phyloP scores from a whole-genome alignment of 345 rosid genomes.

The Salix suchowensis region DNA sequence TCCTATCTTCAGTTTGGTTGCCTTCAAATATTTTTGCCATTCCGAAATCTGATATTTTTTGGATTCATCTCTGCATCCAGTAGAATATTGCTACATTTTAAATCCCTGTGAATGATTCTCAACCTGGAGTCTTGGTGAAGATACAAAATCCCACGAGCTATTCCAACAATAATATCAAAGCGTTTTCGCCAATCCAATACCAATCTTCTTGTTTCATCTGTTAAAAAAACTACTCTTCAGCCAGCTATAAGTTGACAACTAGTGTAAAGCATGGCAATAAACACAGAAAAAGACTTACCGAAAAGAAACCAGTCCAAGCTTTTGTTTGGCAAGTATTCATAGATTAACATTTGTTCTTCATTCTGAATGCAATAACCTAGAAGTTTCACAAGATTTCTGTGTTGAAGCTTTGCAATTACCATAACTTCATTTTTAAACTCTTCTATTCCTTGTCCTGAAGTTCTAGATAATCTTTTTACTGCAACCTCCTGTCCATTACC shows the following conservation, averaged over 20 bases:
- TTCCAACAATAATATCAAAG: slow-evolving; percentile 43
- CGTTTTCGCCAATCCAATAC: slow-evolving; percentile 49
- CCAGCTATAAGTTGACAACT: neutral
- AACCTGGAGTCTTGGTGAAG: slow-evolving; percentile 73
- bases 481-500: slow-evolving; percentile 2
- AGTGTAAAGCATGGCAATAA: neutral
- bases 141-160: slow-evolving; percentile 64
- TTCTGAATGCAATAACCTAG: slow-evolving; percentile 27
- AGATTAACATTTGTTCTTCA: slow-evolving; percentile 64
- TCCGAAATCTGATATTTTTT: no score
- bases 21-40: slow-evolving; percentile 8
- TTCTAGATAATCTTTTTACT: slow-evolving; percentile 4
- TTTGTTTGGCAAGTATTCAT: slow-evolving; percentile 49
- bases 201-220: slow-evolving; percentile 40
- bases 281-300: slow-evolving; percentile 25
- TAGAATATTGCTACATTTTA: slow-evolving; percentile 60
- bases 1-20: slow-evolving; percentile 47
- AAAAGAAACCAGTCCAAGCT: slow-evolving; percentile 55
- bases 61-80: slow-evolving; percentile 24
- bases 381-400: slow-evolving; percentile 9
- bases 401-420: slow-evolving; percentile 1
- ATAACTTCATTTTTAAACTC: slow-evolving; percentile 7
- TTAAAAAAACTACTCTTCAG: neutral
- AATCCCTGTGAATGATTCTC: slow-evolving; percentile 18
- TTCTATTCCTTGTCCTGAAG: slow-evolving; percentile 3